These are phyloP conservation scores for Neoboletus subvelutipes DNA, from an alignment of 768 basidiomycete genomes.

Conservation along the genomic window DNA sequence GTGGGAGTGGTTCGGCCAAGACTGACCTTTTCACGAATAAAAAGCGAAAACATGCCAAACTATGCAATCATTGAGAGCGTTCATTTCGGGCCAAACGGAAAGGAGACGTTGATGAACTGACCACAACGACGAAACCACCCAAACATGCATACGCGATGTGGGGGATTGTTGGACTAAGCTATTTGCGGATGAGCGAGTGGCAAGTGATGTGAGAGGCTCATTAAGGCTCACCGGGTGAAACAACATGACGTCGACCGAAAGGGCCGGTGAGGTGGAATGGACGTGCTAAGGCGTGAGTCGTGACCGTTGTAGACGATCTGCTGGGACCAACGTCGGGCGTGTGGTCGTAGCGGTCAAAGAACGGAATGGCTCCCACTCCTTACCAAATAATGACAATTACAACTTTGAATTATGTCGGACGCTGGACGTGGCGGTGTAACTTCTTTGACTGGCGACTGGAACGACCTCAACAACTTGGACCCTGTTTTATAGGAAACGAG, in stretches of 20 bases:
- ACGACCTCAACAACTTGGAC: neutral
- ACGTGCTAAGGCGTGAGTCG: neutral
- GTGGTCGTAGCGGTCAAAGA: constrained; percentile 3
- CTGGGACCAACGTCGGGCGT: constrained; percentile 1
- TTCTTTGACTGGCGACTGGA: neutral
- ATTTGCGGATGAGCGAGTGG: constrained; percentile 5
- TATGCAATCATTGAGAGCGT: constrained; percentile 24
- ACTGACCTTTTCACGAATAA: constrained; percentile 80
- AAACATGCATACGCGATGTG: constrained; percentile 80
- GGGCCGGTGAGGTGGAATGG: neutral
- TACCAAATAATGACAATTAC: neutral
- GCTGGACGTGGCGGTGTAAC: neutral
- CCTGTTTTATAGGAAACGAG: constrained; percentile 7
- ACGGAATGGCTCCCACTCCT: neutral
- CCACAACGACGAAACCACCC: constrained; percentile 79
- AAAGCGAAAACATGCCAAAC: constrained; percentile 95
- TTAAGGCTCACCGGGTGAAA: constrained; percentile 48
- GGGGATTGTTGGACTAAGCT: constrained; percentile 54
- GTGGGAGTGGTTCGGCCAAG: neutral
- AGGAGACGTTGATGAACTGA: constrained; percentile 32
- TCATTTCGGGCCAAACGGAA: neutral
- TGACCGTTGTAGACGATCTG: constrained; percentile 2
- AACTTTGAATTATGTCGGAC: constrained; percentile 25
- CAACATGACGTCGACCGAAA: constrained; percentile 37
- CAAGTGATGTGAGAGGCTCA: neutral